These are phyloP conservation scores for Suillus sp. DNA, from an alignment of 768 basidiomycete species.

Conservation along the genomic window DNA sequence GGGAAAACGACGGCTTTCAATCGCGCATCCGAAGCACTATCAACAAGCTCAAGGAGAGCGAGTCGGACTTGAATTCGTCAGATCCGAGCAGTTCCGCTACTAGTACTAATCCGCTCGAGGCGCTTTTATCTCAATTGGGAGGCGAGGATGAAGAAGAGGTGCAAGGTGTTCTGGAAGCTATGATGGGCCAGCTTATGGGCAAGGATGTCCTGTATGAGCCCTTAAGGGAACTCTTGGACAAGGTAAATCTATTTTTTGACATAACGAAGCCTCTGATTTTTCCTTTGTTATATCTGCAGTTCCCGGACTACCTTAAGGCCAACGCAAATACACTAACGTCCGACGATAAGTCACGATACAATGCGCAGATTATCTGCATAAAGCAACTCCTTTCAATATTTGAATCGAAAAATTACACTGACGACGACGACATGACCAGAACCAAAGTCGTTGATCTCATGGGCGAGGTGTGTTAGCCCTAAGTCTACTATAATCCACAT, in stretches of 20 bases:
- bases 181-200: conserved; percentile 45
- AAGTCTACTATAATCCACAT: neutral
- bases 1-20: conserved; percentile 55
- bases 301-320: conserved; percentile 71
- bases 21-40: conserved; percentile 69
- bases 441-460: conserved; percentile 66
- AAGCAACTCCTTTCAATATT: conserved; percentile 64
- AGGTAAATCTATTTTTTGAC: conserved; percentile 43
- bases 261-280: conserved; percentile 3
- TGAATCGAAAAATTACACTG: conserved; percentile 59
- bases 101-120: conserved; percentile 45
- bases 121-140: conserved; percentile 52
- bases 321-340: conserved; percentile 53
- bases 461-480: conserved; percentile 56
- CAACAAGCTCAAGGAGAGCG: conserved; percentile 72
- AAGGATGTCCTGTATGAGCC: conserved; percentile 46
- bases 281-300: conserved; percentile 43
- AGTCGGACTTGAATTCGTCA: conserved; percentile 40
- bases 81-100: conserved; percentile 9
- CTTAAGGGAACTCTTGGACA: conserved; percentile 73
- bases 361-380: conserved; percentile 60
- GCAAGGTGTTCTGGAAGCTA: conserved; percentile 69
- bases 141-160: conserved; percentile 53
- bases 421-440: conserved; percentile 49
- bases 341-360: conserved; percentile 65